A percentile compares a stretch with the other conserved stretches of the same genome.
Evolutionary conservation across 139 green algal species (phyloP).

Genomic region (Microglena sp.): DNA sequence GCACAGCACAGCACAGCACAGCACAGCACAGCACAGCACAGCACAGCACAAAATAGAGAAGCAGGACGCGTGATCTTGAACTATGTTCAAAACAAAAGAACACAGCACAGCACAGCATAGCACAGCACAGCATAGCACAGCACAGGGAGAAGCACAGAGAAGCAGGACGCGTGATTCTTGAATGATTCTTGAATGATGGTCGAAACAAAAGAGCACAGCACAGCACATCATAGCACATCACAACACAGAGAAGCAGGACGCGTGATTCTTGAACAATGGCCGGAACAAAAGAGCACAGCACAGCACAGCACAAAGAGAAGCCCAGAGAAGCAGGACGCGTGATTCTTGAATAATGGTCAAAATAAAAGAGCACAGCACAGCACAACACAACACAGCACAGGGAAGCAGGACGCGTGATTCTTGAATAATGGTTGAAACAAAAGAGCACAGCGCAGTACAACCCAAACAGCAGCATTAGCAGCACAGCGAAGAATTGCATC

Average conservation of each 20-base stretch:
- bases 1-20: constrained; percentile 7
- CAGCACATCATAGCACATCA: neutral
- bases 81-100: constrained; percentile 7
- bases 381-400: constrained; percentile 13
- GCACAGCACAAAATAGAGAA: constrained; percentile 16
- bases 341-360: neutral
- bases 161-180: neutral
- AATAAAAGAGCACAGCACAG: constrained; percentile 1
- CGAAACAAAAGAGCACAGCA: constrained; percentile 1
- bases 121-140: constrained; percentile 15
- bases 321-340: neutral
- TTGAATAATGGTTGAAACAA: neutral
- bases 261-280: neutral
- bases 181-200: neutral
- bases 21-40: constrained; percentile 2
- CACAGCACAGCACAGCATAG: constrained; percentile 22
- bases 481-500: no score
- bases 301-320: neutral
- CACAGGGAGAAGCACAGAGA: constrained; percentile 2
- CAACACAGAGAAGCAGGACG: constrained; percentile 10
- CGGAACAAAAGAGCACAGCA: neutral
- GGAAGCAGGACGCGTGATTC: constrained; percentile 13
- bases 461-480: constrained; percentile 1
- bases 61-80: constrained; percentile 5
- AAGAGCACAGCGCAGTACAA: neutral